These are phyloP conservation scores for Leishmania aethiopica DNA, from an alignment of 208 protist species.

Conservation along the genomic window DNA sequence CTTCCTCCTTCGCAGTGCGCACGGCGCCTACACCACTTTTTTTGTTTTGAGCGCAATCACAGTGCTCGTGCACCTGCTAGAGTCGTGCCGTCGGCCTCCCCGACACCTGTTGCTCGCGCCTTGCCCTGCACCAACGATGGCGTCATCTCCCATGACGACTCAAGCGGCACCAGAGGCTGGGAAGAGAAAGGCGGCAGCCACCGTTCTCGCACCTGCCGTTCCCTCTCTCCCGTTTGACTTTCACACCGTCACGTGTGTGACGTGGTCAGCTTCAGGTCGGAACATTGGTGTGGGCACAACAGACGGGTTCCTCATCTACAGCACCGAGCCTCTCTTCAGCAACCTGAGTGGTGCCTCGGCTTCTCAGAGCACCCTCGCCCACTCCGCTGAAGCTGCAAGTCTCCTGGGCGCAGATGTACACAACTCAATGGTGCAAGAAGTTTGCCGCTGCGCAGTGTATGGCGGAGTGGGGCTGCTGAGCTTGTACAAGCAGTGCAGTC, in stretches of 20 bases:
- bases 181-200: neutral
- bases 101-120: neutral
- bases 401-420: neutral
- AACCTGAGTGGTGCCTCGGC: conserved; percentile 9
- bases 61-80: neutral
- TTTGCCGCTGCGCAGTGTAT: conserved; percentile 47
- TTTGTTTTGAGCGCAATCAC: neutral
- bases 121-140: neutral
- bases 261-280: conserved; percentile 62
- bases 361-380: neutral
- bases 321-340: conserved; percentile 44
- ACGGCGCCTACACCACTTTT: neutral
- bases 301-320: conserved; percentile 73
- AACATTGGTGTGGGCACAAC: conserved; percentile 64
- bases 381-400: neutral
- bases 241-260: conserved; percentile 60
- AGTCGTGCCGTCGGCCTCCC: neutral
- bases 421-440: conserved; percentile 33
- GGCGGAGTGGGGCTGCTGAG: conserved; percentile 65
- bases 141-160: neutral
- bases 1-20: neutral
- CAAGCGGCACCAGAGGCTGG: neutral
- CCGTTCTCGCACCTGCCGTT: neutral
- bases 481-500: conserved; percentile 64
- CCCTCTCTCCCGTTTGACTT: conserved; percentile 23